These are phyloP conservation scores for Discostella stelligeroides DNA, from an alignment of 108 stramenopile species.

Conservation along the genomic window DNA sequence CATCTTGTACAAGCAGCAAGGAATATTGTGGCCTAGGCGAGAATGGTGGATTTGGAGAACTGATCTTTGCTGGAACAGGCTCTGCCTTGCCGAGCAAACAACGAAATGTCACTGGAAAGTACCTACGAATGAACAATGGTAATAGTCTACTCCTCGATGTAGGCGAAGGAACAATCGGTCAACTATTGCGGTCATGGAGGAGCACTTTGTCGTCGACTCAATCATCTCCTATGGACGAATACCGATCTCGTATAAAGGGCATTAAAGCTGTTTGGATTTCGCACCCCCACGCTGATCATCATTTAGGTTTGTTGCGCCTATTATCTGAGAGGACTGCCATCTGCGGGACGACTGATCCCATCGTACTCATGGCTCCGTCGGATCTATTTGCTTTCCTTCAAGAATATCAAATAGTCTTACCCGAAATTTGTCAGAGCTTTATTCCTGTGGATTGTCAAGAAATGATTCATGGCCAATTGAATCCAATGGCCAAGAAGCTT, in stretches of 20 bases:
- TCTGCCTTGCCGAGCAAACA: constrained; percentile 97
- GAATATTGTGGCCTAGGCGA: constrained; percentile 1
- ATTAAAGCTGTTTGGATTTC: constrained; percentile 95
- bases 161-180: constrained; percentile 95
- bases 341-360: constrained; percentile 46
- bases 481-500: constrained; percentile 50
- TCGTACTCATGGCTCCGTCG: constrained; percentile 89
- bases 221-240: constrained; percentile 37
- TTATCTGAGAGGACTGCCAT: constrained; percentile 65
- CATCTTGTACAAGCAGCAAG: neutral
- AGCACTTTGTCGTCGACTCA: constrained; percentile 15
- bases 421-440: constrained; percentile 62
- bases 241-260: constrained; percentile 37
- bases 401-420: constrained; percentile 71
- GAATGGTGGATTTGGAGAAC: constrained; percentile 40
- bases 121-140: constrained; percentile 61
- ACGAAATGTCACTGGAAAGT: constrained; percentile 94
- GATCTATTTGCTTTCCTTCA: constrained; percentile 73
- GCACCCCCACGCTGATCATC: constrained; percentile 98
- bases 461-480: constrained; percentile 35
- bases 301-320: constrained; percentile 89
- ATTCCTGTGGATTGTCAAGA: constrained; percentile 74
- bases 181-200: constrained; percentile 79
- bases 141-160: constrained; percentile 87
- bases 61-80: constrained; percentile 96